phyloP scores from a whole-genome alignment of 129 eudicot genomes.

The Chrysanthemum lavandulifolium region DNA sequence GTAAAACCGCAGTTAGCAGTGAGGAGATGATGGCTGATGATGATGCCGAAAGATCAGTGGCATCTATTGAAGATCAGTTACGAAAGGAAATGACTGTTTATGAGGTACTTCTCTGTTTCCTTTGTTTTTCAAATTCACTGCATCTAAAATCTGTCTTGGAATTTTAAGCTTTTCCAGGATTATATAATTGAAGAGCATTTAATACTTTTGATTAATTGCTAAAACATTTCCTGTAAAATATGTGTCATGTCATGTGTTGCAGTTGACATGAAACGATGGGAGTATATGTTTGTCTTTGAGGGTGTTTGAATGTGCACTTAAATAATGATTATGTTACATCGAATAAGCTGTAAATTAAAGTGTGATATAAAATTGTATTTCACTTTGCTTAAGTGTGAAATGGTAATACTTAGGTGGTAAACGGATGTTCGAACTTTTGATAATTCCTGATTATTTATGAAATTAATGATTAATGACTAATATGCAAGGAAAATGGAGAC shows the following conservation, averaged over 20 bases:
- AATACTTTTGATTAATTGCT: slow-evolving; percentile 10
- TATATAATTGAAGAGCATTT: background rate
- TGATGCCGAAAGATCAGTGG: slow-evolving; percentile 81
- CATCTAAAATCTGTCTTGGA: background rate
- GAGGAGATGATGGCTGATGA: slow-evolving; percentile 86
- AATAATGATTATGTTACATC: background rate
- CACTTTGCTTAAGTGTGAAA: background rate
- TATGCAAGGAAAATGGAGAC: background rate
- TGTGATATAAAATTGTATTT: background rate
- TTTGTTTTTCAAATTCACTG: background rate
- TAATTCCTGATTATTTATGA: background rate
- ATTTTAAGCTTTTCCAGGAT: background rate
- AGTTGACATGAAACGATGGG: background rate
- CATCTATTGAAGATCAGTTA: slow-evolving; percentile 91
- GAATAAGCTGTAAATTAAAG: background rate
- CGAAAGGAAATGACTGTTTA: slow-evolving; percentile 92
- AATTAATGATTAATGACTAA: background rate
- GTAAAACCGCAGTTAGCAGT: slow-evolving; percentile 43
- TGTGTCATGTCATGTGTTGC: background rate
- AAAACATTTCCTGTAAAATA: background rate
- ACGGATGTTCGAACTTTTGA: background rate
- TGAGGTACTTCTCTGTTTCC: slow-evolving; percentile 56
- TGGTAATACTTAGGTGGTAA: background rate
- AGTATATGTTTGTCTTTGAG: background rate
- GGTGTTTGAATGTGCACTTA: background rate